Evolutionary conservation across 2,329 filamentous ascomycete genomes (phyloP).

Genomic region (Pseudogymnoascus sp.): DNA sequence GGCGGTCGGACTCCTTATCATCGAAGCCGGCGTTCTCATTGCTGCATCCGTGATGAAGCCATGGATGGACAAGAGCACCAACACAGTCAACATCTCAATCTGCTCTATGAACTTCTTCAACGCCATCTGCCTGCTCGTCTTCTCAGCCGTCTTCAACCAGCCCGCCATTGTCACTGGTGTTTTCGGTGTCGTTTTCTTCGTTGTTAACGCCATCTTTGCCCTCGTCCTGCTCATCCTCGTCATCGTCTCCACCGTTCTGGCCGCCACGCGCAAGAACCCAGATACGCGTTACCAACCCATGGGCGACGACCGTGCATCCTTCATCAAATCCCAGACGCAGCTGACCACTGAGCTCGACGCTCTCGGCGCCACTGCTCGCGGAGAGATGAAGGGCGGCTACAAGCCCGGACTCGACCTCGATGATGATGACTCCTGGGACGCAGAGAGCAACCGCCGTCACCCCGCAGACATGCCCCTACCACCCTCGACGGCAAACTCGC

Average conservation of each 20-base stretch:
- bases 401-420: conserved; percentile 56
- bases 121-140: conserved; percentile 79
- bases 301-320: conserved; percentile 90
- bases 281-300: conserved; percentile 94
- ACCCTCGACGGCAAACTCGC: conserved; percentile 25
- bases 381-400: conserved; percentile 58
- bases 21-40: conserved; percentile 74
- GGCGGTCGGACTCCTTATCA: conserved; percentile 71
- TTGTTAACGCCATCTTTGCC: conserved; percentile 77
- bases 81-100: conserved; percentile 92
- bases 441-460: conserved; percentile 42
- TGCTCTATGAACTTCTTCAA: conserved; percentile 85
- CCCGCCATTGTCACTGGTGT: conserved; percentile 78
- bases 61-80: conserved; percentile 99
- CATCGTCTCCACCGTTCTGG: conserved; percentile 66
- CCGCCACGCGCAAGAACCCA: conserved; percentile 85
- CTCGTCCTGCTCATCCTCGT: conserved; percentile 77
- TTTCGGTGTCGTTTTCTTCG: conserved; percentile 82
- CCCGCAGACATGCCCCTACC: conserved; percentile 29
- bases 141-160: conserved; percentile 78
- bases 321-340: conserved; percentile 92
- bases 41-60: conserved; percentile 72
- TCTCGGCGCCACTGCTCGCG: conserved; percentile 78
- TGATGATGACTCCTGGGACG: conserved; percentile 63
- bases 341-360: conserved; percentile 86